Conservation (phyloP, 345 rosid species). For the Lepidium didymum region DNA sequence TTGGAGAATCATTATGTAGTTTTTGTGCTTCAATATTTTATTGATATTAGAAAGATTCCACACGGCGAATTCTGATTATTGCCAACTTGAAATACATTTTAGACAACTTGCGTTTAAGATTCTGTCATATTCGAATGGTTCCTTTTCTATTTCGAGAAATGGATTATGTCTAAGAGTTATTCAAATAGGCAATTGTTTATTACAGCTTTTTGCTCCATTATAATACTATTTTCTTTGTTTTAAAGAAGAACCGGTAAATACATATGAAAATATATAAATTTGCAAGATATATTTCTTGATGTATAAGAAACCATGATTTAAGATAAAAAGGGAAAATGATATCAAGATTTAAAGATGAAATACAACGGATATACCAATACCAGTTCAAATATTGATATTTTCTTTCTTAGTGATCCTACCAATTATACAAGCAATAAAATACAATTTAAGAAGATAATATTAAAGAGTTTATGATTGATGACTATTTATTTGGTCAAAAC, state of each 20-base stretch:
- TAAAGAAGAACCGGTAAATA: not conserved
- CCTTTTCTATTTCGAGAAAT: not conserved
- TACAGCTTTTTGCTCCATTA: not conserved
- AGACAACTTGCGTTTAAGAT: not conserved
- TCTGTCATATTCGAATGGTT: not conserved
- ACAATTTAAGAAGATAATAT: too few relatives aligned
- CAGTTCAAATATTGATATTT: too few relatives aligned
- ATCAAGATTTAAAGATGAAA: not conserved
- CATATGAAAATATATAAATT: not conserved
- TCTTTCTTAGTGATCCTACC: too few relatives aligned
- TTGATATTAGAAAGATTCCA: not conserved
- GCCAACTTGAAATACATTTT: slow-evolving; percentile 15
- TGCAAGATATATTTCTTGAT: not conserved
- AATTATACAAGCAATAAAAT: too few relatives aligned
- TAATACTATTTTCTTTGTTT: not conserved
- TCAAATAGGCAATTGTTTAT: not conserved
- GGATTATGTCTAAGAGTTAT: not conserved
- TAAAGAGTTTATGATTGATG: too few relatives aligned
- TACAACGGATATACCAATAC: too few relatives aligned
- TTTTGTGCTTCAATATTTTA: not conserved
- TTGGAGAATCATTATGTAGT: not conserved
- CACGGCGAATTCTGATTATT: slow-evolving; percentile 11
- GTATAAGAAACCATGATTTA: not conserved
- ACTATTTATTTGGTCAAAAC: too few relatives aligned
- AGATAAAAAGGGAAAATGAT: not conserved